Base-by-base conservation (phyloP, 306 rosid genomes). In the Gillenia trifoliata region DNA sequence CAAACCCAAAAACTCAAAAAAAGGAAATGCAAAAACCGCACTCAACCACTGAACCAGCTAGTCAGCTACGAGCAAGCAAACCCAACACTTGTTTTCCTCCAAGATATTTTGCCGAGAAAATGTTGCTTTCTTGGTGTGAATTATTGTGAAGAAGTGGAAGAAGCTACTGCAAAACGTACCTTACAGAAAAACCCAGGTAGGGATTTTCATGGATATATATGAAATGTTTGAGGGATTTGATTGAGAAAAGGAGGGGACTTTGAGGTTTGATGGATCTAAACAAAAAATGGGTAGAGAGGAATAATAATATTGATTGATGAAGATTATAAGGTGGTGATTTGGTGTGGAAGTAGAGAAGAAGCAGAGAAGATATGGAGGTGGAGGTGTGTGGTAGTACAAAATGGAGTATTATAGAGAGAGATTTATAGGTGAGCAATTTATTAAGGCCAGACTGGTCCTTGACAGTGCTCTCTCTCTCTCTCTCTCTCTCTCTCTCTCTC, bases 371-470 rank as follows among this genome's bases (percentile, higher is more conserved):
- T 22, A 33, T 50, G 52, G 70, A 26, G 20, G 22, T 62, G 74
- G 43, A 49, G 12, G 60, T 62, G 61, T 56, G 4, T 45, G 8
- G 55, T 47, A 29, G 75, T 82, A 82, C 77, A 74, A 77, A 73
- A 74, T 11, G 49, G 88, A 59, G 84, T 22, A 75, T 16, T 63
- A 60, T 80, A 78, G 83, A 79, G 78, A 78, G 75, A 77, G 77
- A 82, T 91, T 88, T 91, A 89, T 89, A 89, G 98, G 89, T 86
- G 88, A 79, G 68, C 78, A 49, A 30, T 45, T 89, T 66, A 91
- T 75, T 83, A 62, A 31, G 70, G 90, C 85, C 91, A 89, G 91
- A 78, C 85, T 78, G 86, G 79, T 81, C 33, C 67, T 81, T 68
- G 75, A 70, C 52, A 59, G 31, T 72, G 69, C 74, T 70, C 64